phyloP scores from a whole-genome alignment of 2,329 filamentous ascomycete species.

The Thelonectria olida region DNA sequence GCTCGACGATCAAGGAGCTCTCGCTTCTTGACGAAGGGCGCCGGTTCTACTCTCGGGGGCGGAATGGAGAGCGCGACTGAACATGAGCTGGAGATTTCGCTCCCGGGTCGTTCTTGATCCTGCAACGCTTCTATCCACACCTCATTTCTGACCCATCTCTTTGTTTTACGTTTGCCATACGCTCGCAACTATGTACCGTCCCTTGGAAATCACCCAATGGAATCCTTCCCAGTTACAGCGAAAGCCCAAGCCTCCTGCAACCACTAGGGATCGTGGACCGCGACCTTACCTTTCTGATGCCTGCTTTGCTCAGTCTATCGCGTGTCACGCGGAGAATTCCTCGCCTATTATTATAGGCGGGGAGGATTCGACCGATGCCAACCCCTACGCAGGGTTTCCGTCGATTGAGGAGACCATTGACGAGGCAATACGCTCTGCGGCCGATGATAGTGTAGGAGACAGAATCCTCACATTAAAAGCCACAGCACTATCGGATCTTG shows the following conservation, averaged over 20 bases:
- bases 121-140: background rate
- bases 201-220: background rate
- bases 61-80: background rate
- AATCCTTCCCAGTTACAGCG: background rate
- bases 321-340: background rate
- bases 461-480: background rate
- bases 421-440: background rate
- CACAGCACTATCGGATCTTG: too few species aligned
- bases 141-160: background rate
- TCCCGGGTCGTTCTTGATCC: background rate
- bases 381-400: background rate
- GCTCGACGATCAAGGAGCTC: background rate
- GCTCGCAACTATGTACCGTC: background rate
- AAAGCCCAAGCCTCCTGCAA: too few species aligned
- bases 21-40: background rate
- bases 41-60: background rate
- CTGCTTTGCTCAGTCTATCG: background rate
- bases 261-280: background rate
- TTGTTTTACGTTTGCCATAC: background rate
- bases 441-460: background rate
- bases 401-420: background rate
- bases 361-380: background rate
- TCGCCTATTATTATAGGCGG: background rate
- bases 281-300: background rate
- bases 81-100: background rate